Evolutionary conservation across 2,329 filamentous ascomycete species (phyloP).

Genomic region (Sarocladiaceae sp.): DNA sequence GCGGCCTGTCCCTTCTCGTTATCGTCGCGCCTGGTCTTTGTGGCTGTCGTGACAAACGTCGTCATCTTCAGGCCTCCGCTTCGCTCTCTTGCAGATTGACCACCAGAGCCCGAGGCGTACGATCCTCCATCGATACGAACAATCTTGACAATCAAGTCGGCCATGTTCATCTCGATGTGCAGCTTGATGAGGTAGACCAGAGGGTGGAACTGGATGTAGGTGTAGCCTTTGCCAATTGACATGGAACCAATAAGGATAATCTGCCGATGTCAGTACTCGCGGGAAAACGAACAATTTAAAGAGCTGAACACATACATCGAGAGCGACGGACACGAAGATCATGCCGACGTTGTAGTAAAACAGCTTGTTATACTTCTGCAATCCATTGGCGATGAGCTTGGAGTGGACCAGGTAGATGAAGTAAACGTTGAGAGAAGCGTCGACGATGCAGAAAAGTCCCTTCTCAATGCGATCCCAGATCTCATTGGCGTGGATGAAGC

Average conservation of each 20-base stretch:
- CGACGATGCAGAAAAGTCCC: slow-evolving; percentile 41
- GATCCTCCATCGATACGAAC: no score
- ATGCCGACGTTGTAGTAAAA: slow-evolving; percentile 26
- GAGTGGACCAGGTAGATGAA: slow-evolving; percentile 40
- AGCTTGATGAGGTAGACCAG: slow-evolving; percentile 42
- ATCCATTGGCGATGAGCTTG: slow-evolving; percentile 38
- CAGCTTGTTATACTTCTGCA: slow-evolving; percentile 41
- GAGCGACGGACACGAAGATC: slow-evolving; percentile 18
- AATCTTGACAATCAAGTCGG: slow-evolving; percentile 37
- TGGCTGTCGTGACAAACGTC: no score
- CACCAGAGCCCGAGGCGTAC: no score
- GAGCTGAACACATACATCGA: slow-evolving; percentile 19
- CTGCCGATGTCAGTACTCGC: slow-evolving; percentile 9
- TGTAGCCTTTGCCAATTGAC: no score
- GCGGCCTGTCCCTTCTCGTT: no score
- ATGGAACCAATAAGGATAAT: slow-evolving; percentile 18
- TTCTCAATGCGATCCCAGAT: slow-evolving; percentile 50
- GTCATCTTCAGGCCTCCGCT: no score
- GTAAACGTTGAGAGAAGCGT: slow-evolving; percentile 41
- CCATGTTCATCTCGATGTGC: slow-evolving; percentile 45
- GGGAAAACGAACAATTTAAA: no score
- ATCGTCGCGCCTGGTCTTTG: no score
- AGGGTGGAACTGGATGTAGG: slow-evolving; percentile 31
- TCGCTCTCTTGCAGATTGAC: no score
- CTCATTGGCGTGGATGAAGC: slow-evolving; percentile 37